Base-by-base conservation (phyloP, 108 stramenopile genomes). In the Pseudonitzschia delicatissima region DNA sequence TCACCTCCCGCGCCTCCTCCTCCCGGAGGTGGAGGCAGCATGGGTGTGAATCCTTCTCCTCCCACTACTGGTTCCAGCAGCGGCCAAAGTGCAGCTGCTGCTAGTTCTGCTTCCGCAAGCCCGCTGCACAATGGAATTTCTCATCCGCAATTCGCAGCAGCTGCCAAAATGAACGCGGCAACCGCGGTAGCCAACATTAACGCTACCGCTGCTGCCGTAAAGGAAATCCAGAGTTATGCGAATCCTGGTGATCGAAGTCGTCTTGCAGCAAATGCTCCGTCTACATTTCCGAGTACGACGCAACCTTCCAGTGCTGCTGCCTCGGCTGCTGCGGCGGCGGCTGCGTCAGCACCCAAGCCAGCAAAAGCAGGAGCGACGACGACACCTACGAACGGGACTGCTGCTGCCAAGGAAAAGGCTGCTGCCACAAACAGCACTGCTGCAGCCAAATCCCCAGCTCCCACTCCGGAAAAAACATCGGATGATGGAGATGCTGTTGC, bases 401-500 rank as follows among this genome's bases (percentile, higher is more conserved):
- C 47, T 48, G 20, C 20, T 21, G 5, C 31, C 31, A 55, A 55
- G 3, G 3, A 9, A 8, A 33, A 32, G 12, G 31, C 5, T n/a
- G 45, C 45, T 18, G 5, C 45, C 11, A 15, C 5, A 45, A 3
- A 18, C 15, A n/a, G 15, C 4, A 45, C 45, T 4, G 26, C 52
- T 31, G 3, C 53, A 55, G 32, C 28, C 11, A 33, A 31, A 35
- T 33, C 31, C 5, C 4, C n/a, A 31, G 5, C 5, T 31, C 31
- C 15, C 28, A 55, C 34, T 3, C 13, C 40, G 11, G 11, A 11
- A 15, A 42, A 42, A 42, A 15, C 40, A 15, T 42, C 40, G 40
- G 53, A 55, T 55, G 53, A 55, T 33, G 26, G 26, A n/a, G 53
- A 55, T 55, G 53, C 53, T n/a, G 31, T 55, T 4, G 53, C 53